Evolutionary conservation across 352 stramenopile genomes (phyloP), one percentile per base, ranked within the genome.

Genomic region (Pelagophyceae sp.): DNA sequence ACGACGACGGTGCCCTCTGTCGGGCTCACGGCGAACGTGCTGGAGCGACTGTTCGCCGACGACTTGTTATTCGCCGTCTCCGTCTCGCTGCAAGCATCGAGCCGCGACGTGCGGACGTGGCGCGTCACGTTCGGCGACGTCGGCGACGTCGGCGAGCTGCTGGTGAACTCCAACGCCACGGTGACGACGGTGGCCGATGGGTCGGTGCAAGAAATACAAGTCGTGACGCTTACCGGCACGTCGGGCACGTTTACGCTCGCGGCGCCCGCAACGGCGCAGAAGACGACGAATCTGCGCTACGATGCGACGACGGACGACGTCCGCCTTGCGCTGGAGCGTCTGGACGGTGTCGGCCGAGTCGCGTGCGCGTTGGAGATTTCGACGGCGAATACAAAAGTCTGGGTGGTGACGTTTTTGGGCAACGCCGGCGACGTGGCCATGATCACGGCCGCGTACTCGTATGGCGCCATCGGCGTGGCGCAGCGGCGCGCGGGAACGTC

Each of bases 401-500:
- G 80, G 80, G 25, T 32, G 35, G 77, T 83, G 5, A 83, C 80
- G 0, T 83, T 83, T 65, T 45, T 83, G 19, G 76, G 67, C 25
- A 72, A 77, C 31, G 60, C 80, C n/a, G 80, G 80, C 17, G 74
- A 82, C n/a, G 51, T 82, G 17, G 61, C 60, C 1, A 31, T 70
- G 29, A 31, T 83, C 23, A 25, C 11, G 2, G 38, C 69, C 20
- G 61, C 17, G 35, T 77, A 60, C 27, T 37, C 64, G 54, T 82
- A 54, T 61, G 69, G 75, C 2, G 65, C 64, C 29, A 69, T 82
- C 27, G 61, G 33, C n/a, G 77, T 83, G 31, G 58, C 11, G 27
- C 54, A 70, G 51, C 38, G 72, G 23, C 51, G 54, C 0, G 33
- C 0, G 27, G 80, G 80, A 23, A 83, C 80, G 1, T 80, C 72